A percentile compares a stretch with the other conserved stretches of the same genome.
Conservation (phyloP, 192 early-diverging fungal genomes). For the Oehlia diaphana region DNA sequence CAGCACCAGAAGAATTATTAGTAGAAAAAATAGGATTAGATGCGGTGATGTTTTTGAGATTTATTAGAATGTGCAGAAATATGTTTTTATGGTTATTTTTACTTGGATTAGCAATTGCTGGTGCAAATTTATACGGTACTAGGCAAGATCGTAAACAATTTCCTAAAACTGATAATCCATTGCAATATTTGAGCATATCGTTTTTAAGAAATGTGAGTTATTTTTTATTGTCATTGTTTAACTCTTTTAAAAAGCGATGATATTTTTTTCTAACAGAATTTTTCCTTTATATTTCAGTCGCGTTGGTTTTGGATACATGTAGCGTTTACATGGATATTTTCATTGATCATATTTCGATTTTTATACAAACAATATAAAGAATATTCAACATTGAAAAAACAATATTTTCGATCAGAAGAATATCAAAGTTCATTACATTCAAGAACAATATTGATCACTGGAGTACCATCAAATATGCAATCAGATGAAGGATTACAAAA, state of each 20-base stretch:
- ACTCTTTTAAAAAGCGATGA: too few relatives aligned
- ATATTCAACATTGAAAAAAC: conserved; percentile 52
- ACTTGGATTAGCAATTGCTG: conserved; percentile 58
- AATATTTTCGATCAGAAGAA: conserved; percentile 57
- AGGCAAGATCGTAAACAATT: conserved; percentile 31
- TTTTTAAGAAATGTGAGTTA: neutral
- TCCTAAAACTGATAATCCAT: conserved; percentile 31
- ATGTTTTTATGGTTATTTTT: conserved; percentile 57
- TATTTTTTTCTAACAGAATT: conserved; percentile 21
- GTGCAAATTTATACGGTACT: conserved; percentile 60
- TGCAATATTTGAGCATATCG: neutral
- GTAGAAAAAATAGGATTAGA: conserved; percentile 70
- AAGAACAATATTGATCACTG: conserved; percentile 67
- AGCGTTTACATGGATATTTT: conserved; percentile 59
- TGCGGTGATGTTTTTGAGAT: conserved; percentile 70
- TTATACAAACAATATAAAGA: conserved; percentile 53
- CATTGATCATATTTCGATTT: conserved; percentile 50
- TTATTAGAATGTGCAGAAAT: conserved; percentile 58
- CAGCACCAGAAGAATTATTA: conserved; percentile 56
- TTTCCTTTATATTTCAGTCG: conserved; percentile 20
- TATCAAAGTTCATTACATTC: conserved; percentile 67
- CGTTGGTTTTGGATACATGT: conserved; percentile 67
- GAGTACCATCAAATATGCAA: conserved; percentile 59
- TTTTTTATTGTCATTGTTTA: too few relatives aligned
- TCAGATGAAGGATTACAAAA: conserved; percentile 52